phyloP scores from a whole-genome alignment of 2,329 filamentous ascomycete species.

The Fusarium palustre region DNA sequence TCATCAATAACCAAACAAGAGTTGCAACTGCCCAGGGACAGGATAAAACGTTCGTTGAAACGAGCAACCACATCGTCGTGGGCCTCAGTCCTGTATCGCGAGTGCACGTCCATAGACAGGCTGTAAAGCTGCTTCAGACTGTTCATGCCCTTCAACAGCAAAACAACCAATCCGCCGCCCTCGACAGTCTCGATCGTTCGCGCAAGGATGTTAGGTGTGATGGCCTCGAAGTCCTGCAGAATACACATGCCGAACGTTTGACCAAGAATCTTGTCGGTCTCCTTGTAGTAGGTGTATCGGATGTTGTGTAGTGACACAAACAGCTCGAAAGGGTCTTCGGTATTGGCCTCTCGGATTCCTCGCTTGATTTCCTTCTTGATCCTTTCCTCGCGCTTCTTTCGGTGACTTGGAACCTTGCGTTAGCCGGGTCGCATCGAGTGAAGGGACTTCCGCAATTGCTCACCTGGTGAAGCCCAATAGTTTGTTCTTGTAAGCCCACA shows the following conservation, averaged over 20 bases:
- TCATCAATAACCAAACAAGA: constrained; percentile 97
- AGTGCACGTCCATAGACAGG: constrained; percentile 97
- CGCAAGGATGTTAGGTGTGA: constrained; percentile 96
- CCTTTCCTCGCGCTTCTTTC: constrained; percentile 97
- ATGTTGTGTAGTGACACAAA: constrained; percentile 98
- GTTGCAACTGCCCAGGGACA: constrained; percentile 94
- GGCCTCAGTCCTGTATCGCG: constrained; percentile 94
- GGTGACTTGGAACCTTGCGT: constrained; percentile 69
- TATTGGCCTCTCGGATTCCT: constrained; percentile 90
- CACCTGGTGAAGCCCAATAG: constrained; percentile 88
- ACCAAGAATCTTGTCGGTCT: constrained; percentile 97
- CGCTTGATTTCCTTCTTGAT: constrained; percentile 99
- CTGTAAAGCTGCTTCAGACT: constrained; percentile 98
- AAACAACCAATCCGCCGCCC: constrained; percentile 89
- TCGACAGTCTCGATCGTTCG: constrained; percentile 98
- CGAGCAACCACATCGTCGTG: constrained; percentile 93
- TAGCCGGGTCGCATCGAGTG: constrained; percentile 28
- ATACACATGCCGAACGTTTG: constrained; percentile 99
- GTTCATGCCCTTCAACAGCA: constrained; percentile 95
- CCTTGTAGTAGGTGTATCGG: constrained; percentile 99
- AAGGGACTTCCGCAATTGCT: constrained; percentile 22
- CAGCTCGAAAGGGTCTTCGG: constrained; percentile 95
- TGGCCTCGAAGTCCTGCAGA: constrained; percentile 95
- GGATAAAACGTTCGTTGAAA: constrained; percentile 97
- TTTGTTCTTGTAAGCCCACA: constrained; percentile 99